Evolutionary conservation across 345 rosid genomes (phyloP).

Genomic region (Capsella bursapastoris): DNA sequence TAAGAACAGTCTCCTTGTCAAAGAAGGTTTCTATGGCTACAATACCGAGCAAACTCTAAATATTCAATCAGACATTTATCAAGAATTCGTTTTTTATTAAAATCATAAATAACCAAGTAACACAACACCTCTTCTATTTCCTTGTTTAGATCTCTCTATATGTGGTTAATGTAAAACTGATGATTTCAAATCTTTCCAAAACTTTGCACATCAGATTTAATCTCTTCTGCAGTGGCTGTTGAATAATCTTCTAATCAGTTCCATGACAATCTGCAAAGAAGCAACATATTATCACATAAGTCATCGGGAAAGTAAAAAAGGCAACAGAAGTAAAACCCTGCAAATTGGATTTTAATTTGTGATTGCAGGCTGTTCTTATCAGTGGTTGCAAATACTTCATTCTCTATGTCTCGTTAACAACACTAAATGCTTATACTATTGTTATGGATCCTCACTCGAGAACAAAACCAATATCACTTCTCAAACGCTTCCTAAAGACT

Average conservation of each 20-base stretch:
- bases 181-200: constrained; percentile 16
- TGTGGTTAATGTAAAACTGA: constrained; percentile 14
- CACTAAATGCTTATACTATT: not conserved
- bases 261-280: constrained; percentile 27
- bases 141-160: not conserved
- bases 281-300: constrained; percentile 27
- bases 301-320: not conserved
- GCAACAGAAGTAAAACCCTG: not conserved
- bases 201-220: constrained; percentile 2
- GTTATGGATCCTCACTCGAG: not conserved
- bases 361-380: not conserved
- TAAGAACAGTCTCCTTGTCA: not conserved
- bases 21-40: no score
- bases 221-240: constrained; percentile 11
- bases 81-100: not conserved
- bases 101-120: not conserved
- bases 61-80: not conserved
- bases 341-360: not conserved
- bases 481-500: not conserved
- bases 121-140: constrained; percentile 7
- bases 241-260: not conserved
- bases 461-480: not conserved
- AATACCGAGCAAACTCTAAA: not conserved
- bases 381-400: not conserved
- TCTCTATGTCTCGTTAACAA: not conserved